Conservation (phyloP, 208 protist species). For the Polymyxa betae region DNA sequence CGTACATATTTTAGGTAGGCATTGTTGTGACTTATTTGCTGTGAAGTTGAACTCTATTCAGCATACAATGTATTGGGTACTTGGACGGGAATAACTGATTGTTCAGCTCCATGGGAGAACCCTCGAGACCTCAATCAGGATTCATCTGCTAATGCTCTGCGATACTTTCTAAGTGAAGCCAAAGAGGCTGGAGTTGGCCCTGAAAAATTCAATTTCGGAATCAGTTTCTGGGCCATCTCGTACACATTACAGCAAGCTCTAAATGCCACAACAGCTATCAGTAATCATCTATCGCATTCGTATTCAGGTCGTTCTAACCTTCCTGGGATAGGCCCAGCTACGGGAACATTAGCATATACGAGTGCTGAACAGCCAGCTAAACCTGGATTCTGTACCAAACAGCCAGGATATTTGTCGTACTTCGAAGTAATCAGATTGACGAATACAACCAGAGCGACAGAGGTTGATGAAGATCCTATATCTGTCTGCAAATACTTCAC, state of each 20-base stretch:
- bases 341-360: neutral
- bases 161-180: neutral
- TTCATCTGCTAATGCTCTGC: neutral
- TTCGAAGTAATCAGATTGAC: slow-evolving; percentile 1
- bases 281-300: neutral
- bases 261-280: neutral
- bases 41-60: neutral
- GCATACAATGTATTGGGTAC: slow-evolving; percentile 42
- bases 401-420: slow-evolving; percentile 33
- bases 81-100: neutral
- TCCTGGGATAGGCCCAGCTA: neutral
- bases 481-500: slow-evolving; percentile 30
- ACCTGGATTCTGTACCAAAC: neutral
- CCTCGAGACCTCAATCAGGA: neutral
- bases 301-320: too few species aligned
- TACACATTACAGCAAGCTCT: neutral
- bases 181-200: neutral
- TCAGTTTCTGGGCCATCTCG: slow-evolving; percentile 3
- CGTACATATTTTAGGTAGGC: slow-evolving; percentile 13
- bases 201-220: slow-evolving; percentile 10
- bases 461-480: neutral
- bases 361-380: neutral
- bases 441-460: neutral
- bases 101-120: slow-evolving; percentile 18
- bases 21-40: neutral